A percentile compares a stretch with the other conserved stretches of the same genome.
Evolutionary conservation across 768 basidiomycete genomes (phyloP).

Genomic region (Suillus tomentosus): DNA sequence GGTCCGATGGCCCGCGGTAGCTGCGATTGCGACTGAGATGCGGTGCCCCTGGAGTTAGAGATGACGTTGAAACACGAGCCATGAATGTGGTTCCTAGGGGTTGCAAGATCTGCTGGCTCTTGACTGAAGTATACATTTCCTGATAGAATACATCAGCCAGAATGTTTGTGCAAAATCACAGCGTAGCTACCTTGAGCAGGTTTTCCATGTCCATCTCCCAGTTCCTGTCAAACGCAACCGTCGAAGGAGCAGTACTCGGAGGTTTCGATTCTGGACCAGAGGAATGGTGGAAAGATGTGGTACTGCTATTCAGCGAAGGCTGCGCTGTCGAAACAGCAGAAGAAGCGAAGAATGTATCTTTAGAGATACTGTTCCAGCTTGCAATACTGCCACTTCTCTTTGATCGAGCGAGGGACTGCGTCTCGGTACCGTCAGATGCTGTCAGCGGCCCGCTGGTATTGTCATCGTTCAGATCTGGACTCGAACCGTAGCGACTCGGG

Average conservation of each 20-base stretch:
- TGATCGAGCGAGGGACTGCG: conserved; percentile 44
- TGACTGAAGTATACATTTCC: conserved; percentile 96
- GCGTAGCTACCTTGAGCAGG: conserved; percentile 68
- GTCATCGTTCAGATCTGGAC: conserved; percentile 65
- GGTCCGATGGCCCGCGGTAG: conserved; percentile 68
- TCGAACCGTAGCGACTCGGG: conserved; percentile 54
- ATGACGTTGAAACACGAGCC: conserved; percentile 53
- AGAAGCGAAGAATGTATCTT: conserved; percentile 52
- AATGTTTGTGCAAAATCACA: conserved; percentile 5
- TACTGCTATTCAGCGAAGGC: conserved; percentile 57
- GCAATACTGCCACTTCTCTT: conserved; percentile 84
- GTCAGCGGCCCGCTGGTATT: conserved; percentile 62
- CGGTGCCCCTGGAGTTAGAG: conserved; percentile 52
- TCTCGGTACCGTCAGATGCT: conserved; percentile 61
- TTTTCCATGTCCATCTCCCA: conserved; percentile 91
- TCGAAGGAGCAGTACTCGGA: conserved; percentile 34
- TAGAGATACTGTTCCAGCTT: conserved; percentile 81
- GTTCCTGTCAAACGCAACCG: conserved; percentile 55
- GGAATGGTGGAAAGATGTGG: conserved; percentile 62
- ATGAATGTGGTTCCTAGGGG: conserved; percentile 55
- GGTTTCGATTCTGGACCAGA: conserved; percentile 41
- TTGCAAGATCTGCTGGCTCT: conserved; percentile 87
- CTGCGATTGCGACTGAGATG: conserved; percentile 66
- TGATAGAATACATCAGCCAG: conserved; percentile 30
- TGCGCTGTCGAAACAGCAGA: conserved; percentile 36